Percentiles rank a stretch among this genome's conserved stretches.
phyloP scores from a whole-genome alignment of 192 early-diverging fungal species.

The Lobosporangium transversale region DNA sequence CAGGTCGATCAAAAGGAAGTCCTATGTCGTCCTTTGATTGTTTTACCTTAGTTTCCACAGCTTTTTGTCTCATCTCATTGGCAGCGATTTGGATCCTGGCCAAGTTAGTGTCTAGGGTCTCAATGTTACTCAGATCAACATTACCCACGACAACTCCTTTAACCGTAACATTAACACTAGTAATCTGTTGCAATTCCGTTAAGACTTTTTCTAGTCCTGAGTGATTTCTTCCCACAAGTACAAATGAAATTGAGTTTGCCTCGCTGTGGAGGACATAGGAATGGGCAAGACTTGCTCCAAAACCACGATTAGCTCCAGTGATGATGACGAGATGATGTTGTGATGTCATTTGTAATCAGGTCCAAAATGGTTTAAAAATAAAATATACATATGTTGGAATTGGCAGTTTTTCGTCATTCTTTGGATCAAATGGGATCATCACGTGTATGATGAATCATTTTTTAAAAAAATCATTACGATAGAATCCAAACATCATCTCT shows the following conservation, averaged over 20 bases:
- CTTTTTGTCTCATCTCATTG: conserved; percentile 10
- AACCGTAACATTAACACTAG: conserved; percentile 1
- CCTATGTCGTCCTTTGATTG: neutral
- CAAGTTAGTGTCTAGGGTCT: conserved; percentile 24
- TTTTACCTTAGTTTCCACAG: conserved; percentile 23
- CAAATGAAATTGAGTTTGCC: conserved; percentile 42
- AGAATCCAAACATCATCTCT: too few species aligned
- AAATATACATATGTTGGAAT: too few species aligned
- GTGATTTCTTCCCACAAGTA: conserved; percentile 70
- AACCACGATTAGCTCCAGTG: conserved; percentile 75
- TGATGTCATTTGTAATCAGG: too few species aligned
- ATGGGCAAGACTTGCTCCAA: conserved; percentile 66
- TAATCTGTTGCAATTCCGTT: conserved; percentile 12
- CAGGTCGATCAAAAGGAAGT: too few species aligned
- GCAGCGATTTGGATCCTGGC: conserved; percentile 28
- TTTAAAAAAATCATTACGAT: too few species aligned
- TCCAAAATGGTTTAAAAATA: too few species aligned
- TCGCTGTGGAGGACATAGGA: conserved; percentile 47
- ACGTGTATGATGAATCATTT: too few species aligned
- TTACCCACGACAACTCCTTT: conserved; percentile 34
- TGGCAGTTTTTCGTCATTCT: too few species aligned
- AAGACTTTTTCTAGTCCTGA: conserved; percentile 34
- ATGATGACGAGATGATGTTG: conserved; percentile 59
- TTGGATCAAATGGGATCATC: too few species aligned
- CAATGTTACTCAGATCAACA: conserved; percentile 33